Conservation (phyloP, 352 stramenopile genomes). For the Phytophthora pseudosyringae region DNA sequence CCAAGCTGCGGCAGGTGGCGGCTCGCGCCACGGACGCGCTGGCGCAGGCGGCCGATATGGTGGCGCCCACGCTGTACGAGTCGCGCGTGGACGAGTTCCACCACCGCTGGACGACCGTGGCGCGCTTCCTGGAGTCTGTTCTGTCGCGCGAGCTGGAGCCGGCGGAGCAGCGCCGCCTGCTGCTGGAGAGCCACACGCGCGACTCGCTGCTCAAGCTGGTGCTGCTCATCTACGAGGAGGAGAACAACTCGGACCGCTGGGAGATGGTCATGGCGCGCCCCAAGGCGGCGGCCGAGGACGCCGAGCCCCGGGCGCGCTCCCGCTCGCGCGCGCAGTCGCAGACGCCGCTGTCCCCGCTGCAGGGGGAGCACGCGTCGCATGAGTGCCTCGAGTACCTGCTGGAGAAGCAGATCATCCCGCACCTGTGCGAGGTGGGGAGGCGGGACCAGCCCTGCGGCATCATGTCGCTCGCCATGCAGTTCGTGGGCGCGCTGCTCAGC, state of each 20-base stretch:
- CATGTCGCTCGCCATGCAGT: slow-evolving; percentile 88
- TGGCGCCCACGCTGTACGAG: slow-evolving; percentile 83
- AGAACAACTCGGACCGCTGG: slow-evolving; percentile 74
- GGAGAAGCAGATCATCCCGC: slow-evolving; percentile 83
- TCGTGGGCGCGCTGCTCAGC: slow-evolving; percentile 79
- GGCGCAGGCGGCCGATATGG: slow-evolving; percentile 79
- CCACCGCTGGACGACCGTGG: slow-evolving; percentile 81
- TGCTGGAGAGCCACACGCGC: slow-evolving; percentile 82
- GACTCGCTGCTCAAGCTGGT: slow-evolving; percentile 88
- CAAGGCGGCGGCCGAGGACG: slow-evolving; percentile 31
- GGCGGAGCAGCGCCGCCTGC: slow-evolving; percentile 70
- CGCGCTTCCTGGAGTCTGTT: slow-evolving; percentile 79
- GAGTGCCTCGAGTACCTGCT: slow-evolving; percentile 87
- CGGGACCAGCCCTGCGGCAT: slow-evolving; percentile 79
- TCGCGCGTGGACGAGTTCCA: slow-evolving; percentile 87
- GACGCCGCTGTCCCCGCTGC: slow-evolving; percentile 24
- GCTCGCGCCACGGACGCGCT: slow-evolving; percentile 74
- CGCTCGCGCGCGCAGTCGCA: slow-evolving; percentile 30
- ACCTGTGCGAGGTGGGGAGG: slow-evolving; percentile 76
- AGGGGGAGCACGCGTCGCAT: slow-evolving; percentile 45
- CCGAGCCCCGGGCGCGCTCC: slow-evolving; percentile 15
- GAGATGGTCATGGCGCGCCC: slow-evolving; percentile 60
- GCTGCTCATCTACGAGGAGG: slow-evolving; percentile 86
- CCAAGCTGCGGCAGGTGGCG: slow-evolving; percentile 79
- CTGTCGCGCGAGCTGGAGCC: slow-evolving; percentile 69